These are phyloP conservation scores for Apiotrichum veenhuisii DNA, from an alignment of 1,284 basidiomycete species.

Conservation along the genomic window DNA sequence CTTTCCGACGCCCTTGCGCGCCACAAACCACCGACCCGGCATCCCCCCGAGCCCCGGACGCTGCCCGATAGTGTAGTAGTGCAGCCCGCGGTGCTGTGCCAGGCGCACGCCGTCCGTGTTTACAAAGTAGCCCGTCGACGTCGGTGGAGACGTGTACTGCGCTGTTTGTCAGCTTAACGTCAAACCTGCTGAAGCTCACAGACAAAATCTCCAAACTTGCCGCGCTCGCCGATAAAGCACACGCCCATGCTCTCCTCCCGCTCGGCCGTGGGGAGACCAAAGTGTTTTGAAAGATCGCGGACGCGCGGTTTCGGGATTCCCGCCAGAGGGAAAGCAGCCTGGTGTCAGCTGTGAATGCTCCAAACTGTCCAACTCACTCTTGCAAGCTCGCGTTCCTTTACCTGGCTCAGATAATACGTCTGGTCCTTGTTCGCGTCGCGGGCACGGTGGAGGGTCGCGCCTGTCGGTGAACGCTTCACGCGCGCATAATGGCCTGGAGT, in stretches of 20 bases:
- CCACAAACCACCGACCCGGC: slow-evolving; percentile 67
- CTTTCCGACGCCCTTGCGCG: slow-evolving; percentile 60
- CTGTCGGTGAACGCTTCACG: slow-evolving; percentile 54
- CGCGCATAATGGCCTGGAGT: slow-evolving; percentile 81
- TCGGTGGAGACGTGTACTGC: slow-evolving; percentile 67
- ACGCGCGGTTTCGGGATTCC: slow-evolving; percentile 66
- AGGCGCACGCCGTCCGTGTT: slow-evolving; percentile 59
- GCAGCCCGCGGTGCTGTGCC: slow-evolving; percentile 70
- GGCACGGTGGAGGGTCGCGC: slow-evolving; percentile 61
- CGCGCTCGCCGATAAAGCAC: slow-evolving; percentile 88
- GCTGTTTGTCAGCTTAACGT: slow-evolving; percentile 52
- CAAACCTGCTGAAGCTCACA: slow-evolving; percentile 52
- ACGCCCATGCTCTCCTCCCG: slow-evolving; percentile 90
- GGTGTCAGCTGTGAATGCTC: slow-evolving; percentile 13
- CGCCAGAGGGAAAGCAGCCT: slow-evolving; percentile 76
- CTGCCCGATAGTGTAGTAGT: slow-evolving; percentile 87
- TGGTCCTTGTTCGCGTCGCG: slow-evolving; percentile 79
- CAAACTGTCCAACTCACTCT: slow-evolving; percentile 30
- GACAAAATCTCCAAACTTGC: slow-evolving; percentile 69
- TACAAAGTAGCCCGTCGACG: slow-evolving; percentile 62
- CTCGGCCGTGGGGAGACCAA: slow-evolving; percentile 69
- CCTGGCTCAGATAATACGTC: slow-evolving; percentile 84
- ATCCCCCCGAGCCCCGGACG: slow-evolving; percentile 65
- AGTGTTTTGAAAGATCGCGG: slow-evolving; percentile 67
- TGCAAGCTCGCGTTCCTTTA: slow-evolving; percentile 61